phyloP scores from a whole-genome alignment of 495 filamentous ascomycete species.

The Penicillium lagena region DNA sequence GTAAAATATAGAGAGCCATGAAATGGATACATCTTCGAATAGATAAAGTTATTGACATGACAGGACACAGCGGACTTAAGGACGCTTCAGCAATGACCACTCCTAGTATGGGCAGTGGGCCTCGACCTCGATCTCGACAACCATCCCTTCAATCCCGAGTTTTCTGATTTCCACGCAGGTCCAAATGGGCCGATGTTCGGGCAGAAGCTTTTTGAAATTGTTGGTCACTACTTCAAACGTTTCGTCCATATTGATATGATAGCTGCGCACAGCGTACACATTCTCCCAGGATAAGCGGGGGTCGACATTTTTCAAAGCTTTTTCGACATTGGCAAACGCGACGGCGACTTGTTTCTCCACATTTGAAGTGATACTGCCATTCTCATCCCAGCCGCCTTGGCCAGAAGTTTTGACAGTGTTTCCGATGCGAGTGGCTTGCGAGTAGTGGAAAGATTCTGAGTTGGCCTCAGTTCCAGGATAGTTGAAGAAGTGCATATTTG shows the following conservation, averaged over 20 bases:
- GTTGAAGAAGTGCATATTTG: constrained; percentile 6
- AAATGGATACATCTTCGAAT: not conserved
- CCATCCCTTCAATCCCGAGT: constrained; percentile 10
- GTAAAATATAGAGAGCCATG: no score
- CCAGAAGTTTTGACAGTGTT: constrained; percentile 9
- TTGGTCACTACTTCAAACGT: constrained; percentile 10
- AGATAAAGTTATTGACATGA: not conserved
- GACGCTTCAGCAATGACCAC: not conserved
- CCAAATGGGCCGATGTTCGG: constrained; percentile 8
- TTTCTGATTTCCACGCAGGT: constrained; percentile 10
- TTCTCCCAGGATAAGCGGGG: constrained; percentile 8
- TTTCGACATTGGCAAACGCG: constrained; percentile 7
- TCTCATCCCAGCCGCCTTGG: constrained; percentile 10
- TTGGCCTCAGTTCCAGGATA: constrained; percentile 9
- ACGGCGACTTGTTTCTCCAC: constrained; percentile 6
- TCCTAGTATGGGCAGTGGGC: constrained; percentile 5
- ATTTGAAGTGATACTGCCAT: constrained; percentile 2
- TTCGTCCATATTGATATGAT: constrained; percentile 7
- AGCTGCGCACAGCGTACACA: constrained; percentile 9
- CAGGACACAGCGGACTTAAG: not conserved
- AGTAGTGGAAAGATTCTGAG: constrained; percentile 11
- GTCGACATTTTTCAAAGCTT: constrained; percentile 6
- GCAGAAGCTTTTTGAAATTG: constrained; percentile 8
- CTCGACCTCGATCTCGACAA: constrained; percentile 9
- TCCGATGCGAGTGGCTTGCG: constrained; percentile 7